Evolutionary conservation across 495 filamentous ascomycete species (phyloP).

Genomic region (Aspergillus olivimuriae): DNA sequence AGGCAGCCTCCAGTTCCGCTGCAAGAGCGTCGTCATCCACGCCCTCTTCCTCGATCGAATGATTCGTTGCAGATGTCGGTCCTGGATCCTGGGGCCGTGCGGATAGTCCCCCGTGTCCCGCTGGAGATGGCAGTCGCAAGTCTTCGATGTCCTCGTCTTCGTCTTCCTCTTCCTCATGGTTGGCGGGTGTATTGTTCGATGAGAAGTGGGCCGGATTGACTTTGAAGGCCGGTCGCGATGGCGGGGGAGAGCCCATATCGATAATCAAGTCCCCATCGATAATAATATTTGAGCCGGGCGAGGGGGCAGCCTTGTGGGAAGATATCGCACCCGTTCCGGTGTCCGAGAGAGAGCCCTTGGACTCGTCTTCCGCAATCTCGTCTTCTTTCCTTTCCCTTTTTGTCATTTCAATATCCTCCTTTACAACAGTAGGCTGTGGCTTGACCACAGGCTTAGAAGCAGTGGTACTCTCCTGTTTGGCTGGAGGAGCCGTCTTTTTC

Average conservation of each 20-base stretch:
- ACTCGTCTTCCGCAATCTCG: conserved; percentile 12
- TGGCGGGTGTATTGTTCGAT: conserved; percentile 32
- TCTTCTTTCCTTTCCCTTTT: conserved; percentile 2
- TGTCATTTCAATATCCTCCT: conserved; percentile 1
- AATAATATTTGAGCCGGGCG: conserved; percentile 40
- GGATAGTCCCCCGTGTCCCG: conserved; percentile 15
- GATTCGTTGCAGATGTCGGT: conserved; percentile 3
- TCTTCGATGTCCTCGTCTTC: conserved; percentile 37
- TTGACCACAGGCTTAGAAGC: conserved; percentile 12
- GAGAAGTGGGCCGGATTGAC: conserved; percentile 39
- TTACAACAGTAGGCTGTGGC: conserved; percentile 8
- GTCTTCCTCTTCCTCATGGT: conserved; percentile 26
- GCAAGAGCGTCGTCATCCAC: conserved; percentile 37
- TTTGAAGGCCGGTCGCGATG: conserved; percentile 28
- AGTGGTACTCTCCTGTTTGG: conserved; percentile 7
- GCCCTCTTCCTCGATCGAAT: conserved; percentile 23
- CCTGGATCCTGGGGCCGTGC: conserved; percentile 4
- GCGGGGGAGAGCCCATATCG: conserved; percentile 44
- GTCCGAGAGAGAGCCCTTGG: conserved; percentile 26
- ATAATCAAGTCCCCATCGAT: conserved; percentile 44
- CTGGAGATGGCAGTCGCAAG: conserved; percentile 36
- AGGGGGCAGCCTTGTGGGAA: conserved; percentile 29
- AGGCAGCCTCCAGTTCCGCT: conserved; percentile 44
- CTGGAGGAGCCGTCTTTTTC: conserved; percentile 18
- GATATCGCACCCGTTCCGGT: conserved; percentile 25